Base-by-base conservation (phyloP, 169 alveolate genomes). In the Plasmodium adleri region DNA sequence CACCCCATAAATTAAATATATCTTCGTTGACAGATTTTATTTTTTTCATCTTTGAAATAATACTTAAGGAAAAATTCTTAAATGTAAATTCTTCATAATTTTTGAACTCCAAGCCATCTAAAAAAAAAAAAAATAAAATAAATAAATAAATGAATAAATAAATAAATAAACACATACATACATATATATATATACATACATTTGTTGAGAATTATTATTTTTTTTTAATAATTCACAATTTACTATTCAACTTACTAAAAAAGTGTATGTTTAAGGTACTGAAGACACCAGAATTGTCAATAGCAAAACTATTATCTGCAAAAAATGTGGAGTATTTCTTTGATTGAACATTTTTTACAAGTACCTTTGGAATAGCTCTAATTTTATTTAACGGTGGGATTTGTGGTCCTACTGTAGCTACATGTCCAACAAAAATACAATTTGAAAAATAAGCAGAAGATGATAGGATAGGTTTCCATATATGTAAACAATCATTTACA, bases 1-100 rank as follows among this genome's bases (percentile, higher is more conserved):
- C 87, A 39, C 73, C 91, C 92, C 92, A 86, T 60, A 86, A 86
- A 60, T 86, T 86, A 43, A 86, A 86, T 32, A 86, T 72, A 32
- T 86, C 92, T 20, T 86, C 88, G 28, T 86, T 86, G 12, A 72
- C 87, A 8, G 74, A 86, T 64, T 86, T 86, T 73, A 86, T 86
- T 73, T 86, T 86, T 72, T 86, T 86, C 10, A 62, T 63, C 56
- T 60, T 86, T 0, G 64, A 68, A 20, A 62, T 72, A 52, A 86
- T 62, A 49, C 28, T 72, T 28, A 86, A 64, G 32, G 86, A 71
- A 52, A 86, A 86, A 39, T 59, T 86, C 45, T 28, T 67, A 49
- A 80, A 80, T n/a, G 70, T 39, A 15, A 86, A 62, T 49, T 86
- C 88, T 60, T 86, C 87, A 54, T 86, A 86, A 17, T 59, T 86